Base-by-base conservation (phyloP, 768 basidiomycete genomes). In the Fibroporia radiculosa region DNA sequence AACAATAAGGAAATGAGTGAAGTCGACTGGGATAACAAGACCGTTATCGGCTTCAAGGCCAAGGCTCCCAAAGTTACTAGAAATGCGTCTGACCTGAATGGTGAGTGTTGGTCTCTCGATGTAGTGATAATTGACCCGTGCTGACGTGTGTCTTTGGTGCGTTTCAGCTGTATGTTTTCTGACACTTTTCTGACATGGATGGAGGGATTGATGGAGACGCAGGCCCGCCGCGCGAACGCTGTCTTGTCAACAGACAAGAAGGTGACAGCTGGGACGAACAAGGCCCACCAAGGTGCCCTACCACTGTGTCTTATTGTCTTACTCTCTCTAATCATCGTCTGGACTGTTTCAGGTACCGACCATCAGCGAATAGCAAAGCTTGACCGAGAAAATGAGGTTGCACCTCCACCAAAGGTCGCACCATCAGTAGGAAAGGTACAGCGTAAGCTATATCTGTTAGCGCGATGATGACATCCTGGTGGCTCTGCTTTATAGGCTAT, bases 381-480 rank as follows among this genome's bases (percentile, higher is more conserved):
- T 33, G 93, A 93, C 64, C 80, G 89, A 34, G 91, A 96, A 56
- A 93, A 97, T 62, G 93, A 95, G 58, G 92, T 95, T 19, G 90
- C 92, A 7, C 92, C 93, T 6, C 93, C 93, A 37, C 54, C 84
- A 42, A 95, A 91, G 67, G 68, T 97, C 52, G 62, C 72, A 1
- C 71, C 80, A 7, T 72, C 70, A 19, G 87, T 87, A 49, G 86
- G 87, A 51, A 81, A 80, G 64, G 87, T 84, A 59, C n/a, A n/a
- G n/a, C 33, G 74, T 63, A 13, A 27, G 18, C 16, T 31, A 25
- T 47, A 22, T 14, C 20, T 20, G n/a, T 14, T 26, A 19, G 4
- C 29, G 34, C 26, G 23, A 26, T 18, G 16, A 6, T 3, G 22
- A 28, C 40, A 12, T 36, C 2, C 26, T 48, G 5, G 36, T 14